phyloP scores from a whole-genome alignment of 2,329 filamentous ascomycete genomes.

The Penicillium vulpinum region DNA sequence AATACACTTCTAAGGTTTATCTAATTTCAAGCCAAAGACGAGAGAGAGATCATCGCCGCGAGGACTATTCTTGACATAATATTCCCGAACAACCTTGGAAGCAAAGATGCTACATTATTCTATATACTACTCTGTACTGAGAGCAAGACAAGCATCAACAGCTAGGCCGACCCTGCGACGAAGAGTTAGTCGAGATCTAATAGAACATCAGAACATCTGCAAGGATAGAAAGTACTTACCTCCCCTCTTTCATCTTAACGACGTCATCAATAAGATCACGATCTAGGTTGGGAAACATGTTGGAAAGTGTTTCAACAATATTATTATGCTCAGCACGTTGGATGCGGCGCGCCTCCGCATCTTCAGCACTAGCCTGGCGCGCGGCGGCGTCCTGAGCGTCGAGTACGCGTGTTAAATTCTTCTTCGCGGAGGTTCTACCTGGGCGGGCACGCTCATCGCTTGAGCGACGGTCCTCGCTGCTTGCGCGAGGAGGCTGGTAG shows the following conservation, averaged over 20 bases:
- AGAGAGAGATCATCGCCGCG: neutral
- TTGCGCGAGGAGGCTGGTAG: slow-evolving; percentile 46
- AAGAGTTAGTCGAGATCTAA: slow-evolving; percentile 11
- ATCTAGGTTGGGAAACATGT: slow-evolving; percentile 97
- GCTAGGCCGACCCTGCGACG: slow-evolving; percentile 70
- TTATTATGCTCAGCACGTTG: slow-evolving; percentile 82
- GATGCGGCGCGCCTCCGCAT: slow-evolving; percentile 80
- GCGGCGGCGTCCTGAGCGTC: slow-evolving; percentile 86
- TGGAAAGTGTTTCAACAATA: slow-evolving; percentile 87
- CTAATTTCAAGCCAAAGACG: neutral
- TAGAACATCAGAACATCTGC: neutral
- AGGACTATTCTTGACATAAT: neutral
- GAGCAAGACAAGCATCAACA: slow-evolving; percentile 80
- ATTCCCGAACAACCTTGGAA: slow-evolving; percentile 2
- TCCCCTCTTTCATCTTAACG: slow-evolving; percentile 90
- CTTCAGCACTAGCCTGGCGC: slow-evolving; percentile 84
- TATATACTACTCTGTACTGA: slow-evolving; percentile 51
- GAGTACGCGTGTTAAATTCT: slow-evolving; percentile 46
- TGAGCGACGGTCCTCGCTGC: slow-evolving; percentile 35
- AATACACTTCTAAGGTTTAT: neutral
- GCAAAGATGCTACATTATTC: slow-evolving; percentile 10
- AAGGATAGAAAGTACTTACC: slow-evolving; percentile 57
- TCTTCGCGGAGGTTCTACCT: slow-evolving; percentile 18
- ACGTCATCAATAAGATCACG: slow-evolving; percentile 95
- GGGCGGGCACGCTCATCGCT: slow-evolving; percentile 24